Base-by-base conservation (phyloP, 1,139 yeast species). In the Hemisphaericaspora subhashii region DNA sequence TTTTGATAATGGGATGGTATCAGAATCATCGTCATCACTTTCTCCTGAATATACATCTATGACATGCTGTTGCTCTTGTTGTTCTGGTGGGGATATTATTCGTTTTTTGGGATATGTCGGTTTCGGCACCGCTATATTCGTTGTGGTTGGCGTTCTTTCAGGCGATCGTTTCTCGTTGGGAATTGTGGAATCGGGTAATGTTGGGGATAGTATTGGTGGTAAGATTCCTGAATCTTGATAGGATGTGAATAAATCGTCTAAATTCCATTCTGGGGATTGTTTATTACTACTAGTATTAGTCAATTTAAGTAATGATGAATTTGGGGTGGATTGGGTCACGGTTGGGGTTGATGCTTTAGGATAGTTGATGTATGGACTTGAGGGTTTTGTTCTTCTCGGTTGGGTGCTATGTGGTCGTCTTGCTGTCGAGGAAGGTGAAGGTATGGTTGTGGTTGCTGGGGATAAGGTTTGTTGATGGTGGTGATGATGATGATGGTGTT, bases 121-220 rank as follows among this genome's bases (percentile, higher is more conserved):
- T 30, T 33, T 40, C 3, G 48, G 43, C 4, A 39, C 43, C 3
- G 38, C 30, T 9, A 37, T 27, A 15, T 21, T 23, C 16, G 25
- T 35, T 15, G 14, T 11, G 5, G 12, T 26, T 12, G 21, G 23
- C 8, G 17, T 13, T 25, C 2, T 13, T 14, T 28, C n/a, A 3
- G 7, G 14, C 8, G 32, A 58, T 35, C 23, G 2, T 8, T 28
- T 28, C 4, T 33, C 26, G 8, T 11, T 20, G n/a, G 14, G 28
- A 17, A 9, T 12, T 12, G 16, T 20, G 3, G 46, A 45, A 12
- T 55, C 54, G 0, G 76, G 76, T 12, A 72, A 47, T 0, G 72
- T 66, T 2, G 77, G 77, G 3, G 74, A 68, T 24, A 72, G 52
- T 7, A 63, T 60, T 0, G 70, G 68, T 1, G 77, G 77, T 31